Evolutionary conservation across 345 rosid genomes (phyloP).

Genomic region (Citrus reticulata): DNA sequence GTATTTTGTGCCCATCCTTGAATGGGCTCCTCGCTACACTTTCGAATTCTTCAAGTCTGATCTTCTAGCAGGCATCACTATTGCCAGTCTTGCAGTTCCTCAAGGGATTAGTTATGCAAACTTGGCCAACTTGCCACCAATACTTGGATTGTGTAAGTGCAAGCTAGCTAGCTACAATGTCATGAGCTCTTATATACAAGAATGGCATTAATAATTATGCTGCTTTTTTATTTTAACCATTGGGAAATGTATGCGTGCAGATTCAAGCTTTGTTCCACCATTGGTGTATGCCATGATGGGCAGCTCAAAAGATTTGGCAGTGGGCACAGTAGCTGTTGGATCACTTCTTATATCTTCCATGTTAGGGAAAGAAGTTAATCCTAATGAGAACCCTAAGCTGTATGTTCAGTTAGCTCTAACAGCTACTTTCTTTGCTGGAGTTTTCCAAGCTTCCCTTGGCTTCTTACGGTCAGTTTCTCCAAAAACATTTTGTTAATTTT

Average conservation of each 20-base stretch:
- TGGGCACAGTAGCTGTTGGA: conserved; percentile 87
- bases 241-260: conserved; percentile 26
- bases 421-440: conserved; percentile 86
- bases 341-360: conserved; percentile 72
- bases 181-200: background rate
- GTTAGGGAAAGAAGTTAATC: conserved; percentile 70
- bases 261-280: conserved; percentile 95
- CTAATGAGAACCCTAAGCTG: conserved; percentile 52
- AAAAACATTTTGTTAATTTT: background rate
- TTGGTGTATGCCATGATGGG: conserved; percentile 95
- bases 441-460: conserved; percentile 83
- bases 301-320: conserved; percentile 89
- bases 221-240: background rate
- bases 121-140: conserved; percentile 85
- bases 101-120: conserved; percentile 97
- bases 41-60: conserved; percentile 74
- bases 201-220: background rate
- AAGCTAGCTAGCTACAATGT: background rate
- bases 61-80: conserved; percentile 80
- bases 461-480: conserved; percentile 55
- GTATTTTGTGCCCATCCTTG: conserved; percentile 70
- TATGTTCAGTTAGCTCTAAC: conserved; percentile 76
- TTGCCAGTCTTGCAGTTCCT: conserved; percentile 95
- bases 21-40: conserved; percentile 92
- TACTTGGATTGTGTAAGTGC: conserved; percentile 82